These are phyloP conservation scores for Claviceps lovelessii DNA, from an alignment of 2,329 filamentous ascomycete genomes.

Conservation along the genomic window DNA sequence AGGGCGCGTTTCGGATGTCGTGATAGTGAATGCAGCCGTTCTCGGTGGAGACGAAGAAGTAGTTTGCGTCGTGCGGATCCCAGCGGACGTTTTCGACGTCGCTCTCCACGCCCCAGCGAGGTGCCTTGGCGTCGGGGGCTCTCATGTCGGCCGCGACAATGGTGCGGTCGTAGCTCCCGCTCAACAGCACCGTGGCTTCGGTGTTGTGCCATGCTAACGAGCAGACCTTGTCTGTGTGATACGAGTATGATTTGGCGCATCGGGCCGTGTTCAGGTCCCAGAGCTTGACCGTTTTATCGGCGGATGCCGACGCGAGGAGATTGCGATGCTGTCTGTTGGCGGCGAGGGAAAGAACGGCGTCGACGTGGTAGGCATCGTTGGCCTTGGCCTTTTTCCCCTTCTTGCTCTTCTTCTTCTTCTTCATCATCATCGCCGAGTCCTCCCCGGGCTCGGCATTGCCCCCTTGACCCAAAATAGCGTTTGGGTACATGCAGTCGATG, in stretches of 20 bases:
- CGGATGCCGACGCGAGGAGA: slow-evolving; percentile 83
- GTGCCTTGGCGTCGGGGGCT: slow-evolving; percentile 65
- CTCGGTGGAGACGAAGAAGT: slow-evolving; percentile 91
- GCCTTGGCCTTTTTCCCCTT: slow-evolving; percentile 59
- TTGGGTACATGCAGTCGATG: slow-evolving; percentile 95
- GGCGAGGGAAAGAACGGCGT: slow-evolving; percentile 79
- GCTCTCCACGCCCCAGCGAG: slow-evolving; percentile 85
- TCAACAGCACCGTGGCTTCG: slow-evolving; percentile 78
- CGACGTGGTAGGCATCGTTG: slow-evolving; percentile 86
- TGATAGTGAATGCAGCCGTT: slow-evolving; percentile 84
- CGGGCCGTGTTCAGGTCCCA: slow-evolving; percentile 90
- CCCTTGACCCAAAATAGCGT: slow-evolving; percentile 79
- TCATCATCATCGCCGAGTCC: slow-evolving; percentile 66
- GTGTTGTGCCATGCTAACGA: slow-evolving; percentile 83
- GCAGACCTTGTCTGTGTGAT: slow-evolving; percentile 97
- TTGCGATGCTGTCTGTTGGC: slow-evolving; percentile 91
- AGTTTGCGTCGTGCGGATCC: slow-evolving; percentile 86
- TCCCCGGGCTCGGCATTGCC: slow-evolving; percentile 36
- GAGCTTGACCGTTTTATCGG: slow-evolving; percentile 92
- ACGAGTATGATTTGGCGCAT: slow-evolving; percentile 88
- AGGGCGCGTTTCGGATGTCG: slow-evolving; percentile 64
- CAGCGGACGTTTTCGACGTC: slow-evolving; percentile 88
- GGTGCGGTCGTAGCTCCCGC: slow-evolving; percentile 88
- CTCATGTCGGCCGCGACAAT: slow-evolving; percentile 94
- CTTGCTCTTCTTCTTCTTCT: slow-evolving; percentile 78